phyloP scores from a whole-genome alignment of 495 filamentous ascomycete genomes.

The Clohesyomyces aquaticus region DNA sequence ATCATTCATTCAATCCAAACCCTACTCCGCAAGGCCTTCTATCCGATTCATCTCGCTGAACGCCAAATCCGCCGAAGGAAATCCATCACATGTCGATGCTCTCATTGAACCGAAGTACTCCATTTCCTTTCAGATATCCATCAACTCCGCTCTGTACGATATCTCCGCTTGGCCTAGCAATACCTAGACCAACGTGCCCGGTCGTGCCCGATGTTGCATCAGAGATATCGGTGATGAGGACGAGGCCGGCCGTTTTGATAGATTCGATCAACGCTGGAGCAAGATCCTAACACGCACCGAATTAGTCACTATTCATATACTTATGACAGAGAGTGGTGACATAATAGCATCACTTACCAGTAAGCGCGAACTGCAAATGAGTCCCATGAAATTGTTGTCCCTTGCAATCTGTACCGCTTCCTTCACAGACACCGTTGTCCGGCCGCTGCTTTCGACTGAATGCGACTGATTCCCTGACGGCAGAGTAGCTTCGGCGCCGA shows the following conservation, averaged over 20 bases:
- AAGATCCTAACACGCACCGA: conserved; percentile 65
- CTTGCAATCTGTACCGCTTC: conserved; percentile 92
- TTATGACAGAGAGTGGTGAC: not conserved
- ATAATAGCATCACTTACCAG: conserved; percentile 62
- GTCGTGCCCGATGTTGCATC: conserved; percentile 29
- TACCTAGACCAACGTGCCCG: conserved; percentile 48
- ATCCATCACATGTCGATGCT: conserved; percentile 81
- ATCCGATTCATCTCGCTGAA: not conserved
- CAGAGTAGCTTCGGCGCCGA: conserved; percentile 59
- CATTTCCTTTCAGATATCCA: conserved; percentile 80
- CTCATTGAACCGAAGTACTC: conserved; percentile 89
- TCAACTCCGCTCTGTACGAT: conserved; percentile 72
- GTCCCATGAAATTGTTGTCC: conserved; percentile 96
- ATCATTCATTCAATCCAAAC: too few species aligned
- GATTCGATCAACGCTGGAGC: conserved; percentile 89
- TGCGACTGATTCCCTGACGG: conserved; percentile 38
- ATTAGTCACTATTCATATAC: not conserved
- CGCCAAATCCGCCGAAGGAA: not conserved
- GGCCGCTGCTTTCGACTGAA: conserved; percentile 65
- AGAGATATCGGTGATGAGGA: conserved; percentile 87
- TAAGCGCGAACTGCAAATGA: conserved; percentile 84
- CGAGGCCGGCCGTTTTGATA: conserved; percentile 91
- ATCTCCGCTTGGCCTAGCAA: conserved; percentile 50
- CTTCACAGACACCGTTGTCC: conserved; percentile 80
- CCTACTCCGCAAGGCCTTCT: not conserved